Conservation (phyloP, 2,329 filamentous ascomycete genomes). For the Aspergillus ibericus region DNA sequence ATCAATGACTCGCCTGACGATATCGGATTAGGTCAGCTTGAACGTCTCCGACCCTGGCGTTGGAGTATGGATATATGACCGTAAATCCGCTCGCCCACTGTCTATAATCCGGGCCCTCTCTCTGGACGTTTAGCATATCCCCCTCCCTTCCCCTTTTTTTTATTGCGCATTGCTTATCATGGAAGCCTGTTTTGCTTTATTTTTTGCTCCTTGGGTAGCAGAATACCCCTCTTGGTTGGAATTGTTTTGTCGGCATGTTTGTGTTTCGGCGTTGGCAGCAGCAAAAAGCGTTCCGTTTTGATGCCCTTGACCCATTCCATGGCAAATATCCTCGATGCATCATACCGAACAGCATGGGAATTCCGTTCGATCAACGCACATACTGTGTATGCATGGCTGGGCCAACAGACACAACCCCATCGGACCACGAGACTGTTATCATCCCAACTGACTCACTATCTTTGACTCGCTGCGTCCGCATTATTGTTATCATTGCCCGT, state of each 20-base stretch:
- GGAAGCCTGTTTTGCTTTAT: slow-evolving; percentile 1
- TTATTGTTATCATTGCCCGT: not conserved
- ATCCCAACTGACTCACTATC: not conserved
- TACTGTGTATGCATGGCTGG: slow-evolving; percentile 7
- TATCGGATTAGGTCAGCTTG: slow-evolving; percentile 32
- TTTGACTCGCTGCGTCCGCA: not conserved
- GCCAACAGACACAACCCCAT: not conserved
- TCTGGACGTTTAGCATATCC: not conserved
- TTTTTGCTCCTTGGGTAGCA: slow-evolving; percentile 5
- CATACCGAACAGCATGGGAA: slow-evolving; percentile 1
- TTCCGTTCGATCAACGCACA: not conserved
- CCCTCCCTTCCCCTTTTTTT: not conserved
- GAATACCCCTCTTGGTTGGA: slow-evolving; percentile 6
- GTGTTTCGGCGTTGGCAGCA: slow-evolving; percentile 7
- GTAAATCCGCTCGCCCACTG: not conserved
- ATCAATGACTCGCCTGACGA: slow-evolving; percentile 35
- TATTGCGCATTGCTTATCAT: slow-evolving; percentile 4
- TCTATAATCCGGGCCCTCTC: not conserved
- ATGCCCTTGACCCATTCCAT: not conserved
- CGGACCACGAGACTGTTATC: not conserved
- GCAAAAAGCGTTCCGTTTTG: slow-evolving; percentile 5
- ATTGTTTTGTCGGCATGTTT: slow-evolving; percentile 2
- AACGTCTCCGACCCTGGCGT: slow-evolving; percentile 40
- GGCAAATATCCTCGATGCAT: not conserved
- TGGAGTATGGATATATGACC: slow-evolving; percentile 47